Evolutionary conservation across 805 yeast genomes (phyloP).

Genomic region (Monosporozyma servazzii): DNA sequence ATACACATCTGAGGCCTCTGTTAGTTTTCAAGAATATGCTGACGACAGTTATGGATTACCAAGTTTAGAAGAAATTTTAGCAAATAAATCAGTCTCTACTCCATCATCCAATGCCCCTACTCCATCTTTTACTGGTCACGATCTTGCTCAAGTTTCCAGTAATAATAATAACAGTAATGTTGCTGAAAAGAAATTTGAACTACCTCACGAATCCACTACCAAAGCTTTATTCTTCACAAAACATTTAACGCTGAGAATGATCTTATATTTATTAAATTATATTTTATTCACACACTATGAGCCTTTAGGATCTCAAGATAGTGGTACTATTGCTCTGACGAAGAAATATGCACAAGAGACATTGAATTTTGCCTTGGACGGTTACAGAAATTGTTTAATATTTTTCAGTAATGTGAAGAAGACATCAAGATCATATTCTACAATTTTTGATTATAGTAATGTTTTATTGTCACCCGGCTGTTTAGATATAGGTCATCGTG

Average conservation of each 20-base stretch:
- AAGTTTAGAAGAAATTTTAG: constrained; percentile 22
- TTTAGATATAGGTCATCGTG: constrained; percentile 45
- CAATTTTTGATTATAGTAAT: constrained; percentile 34
- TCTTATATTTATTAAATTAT: constrained; percentile 43
- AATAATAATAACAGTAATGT: background rate
- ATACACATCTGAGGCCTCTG: constrained; percentile 23
- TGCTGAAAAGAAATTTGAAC: constrained; percentile 27
- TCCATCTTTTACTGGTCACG: constrained; percentile 1
- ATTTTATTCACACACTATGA: constrained; percentile 38
- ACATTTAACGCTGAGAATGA: constrained; percentile 37
- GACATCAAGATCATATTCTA: constrained; percentile 29
- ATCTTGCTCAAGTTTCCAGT: background rate
- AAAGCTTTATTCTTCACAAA: constrained; percentile 33
- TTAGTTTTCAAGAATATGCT: constrained; percentile 20
- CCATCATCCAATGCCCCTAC: constrained; percentile 6
- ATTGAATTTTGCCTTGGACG: constrained; percentile 36
- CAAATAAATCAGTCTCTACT: constrained; percentile 6
- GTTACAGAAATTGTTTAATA: constrained; percentile 34
- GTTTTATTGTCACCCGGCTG: constrained; percentile 41
- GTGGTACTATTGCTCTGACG: constrained; percentile 28
- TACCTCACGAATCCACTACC: constrained; percentile 34
- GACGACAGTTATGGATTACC: constrained; percentile 29
- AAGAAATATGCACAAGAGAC: constrained; percentile 36
- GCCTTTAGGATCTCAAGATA: constrained; percentile 33
- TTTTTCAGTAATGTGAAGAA: constrained; percentile 32